These are phyloP conservation scores for Penicillium cosmopolitanum DNA, from an alignment of 495 filamentous ascomycete genomes.

Conservation along the genomic window DNA sequence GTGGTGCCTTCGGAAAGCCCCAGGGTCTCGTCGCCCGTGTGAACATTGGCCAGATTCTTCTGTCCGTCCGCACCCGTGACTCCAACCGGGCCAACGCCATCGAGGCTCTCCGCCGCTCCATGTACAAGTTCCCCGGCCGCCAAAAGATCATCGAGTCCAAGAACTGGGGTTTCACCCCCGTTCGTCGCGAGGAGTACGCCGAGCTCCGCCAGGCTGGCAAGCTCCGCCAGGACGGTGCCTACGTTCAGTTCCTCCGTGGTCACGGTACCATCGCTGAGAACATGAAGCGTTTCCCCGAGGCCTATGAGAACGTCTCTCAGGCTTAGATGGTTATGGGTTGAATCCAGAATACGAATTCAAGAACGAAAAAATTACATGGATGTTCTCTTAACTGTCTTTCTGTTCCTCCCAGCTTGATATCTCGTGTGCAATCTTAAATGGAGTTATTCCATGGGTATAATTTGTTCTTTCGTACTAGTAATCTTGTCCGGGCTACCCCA, in stretches of 20 bases:
- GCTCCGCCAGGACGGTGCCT: slow-evolving; percentile 94
- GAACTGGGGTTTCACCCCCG: slow-evolving; percentile 99
- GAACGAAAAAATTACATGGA: slow-evolving; percentile 33
- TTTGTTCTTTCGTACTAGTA: too few species aligned
- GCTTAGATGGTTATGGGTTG: slow-evolving; percentile 47
- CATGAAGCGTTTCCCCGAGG: slow-evolving; percentile 89
- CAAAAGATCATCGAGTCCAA: slow-evolving; percentile 99
- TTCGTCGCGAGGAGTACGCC: slow-evolving; percentile 95
- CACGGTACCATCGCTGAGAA: slow-evolving; percentile 83
- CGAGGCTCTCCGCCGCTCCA: slow-evolving; percentile 96
- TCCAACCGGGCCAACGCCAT: slow-evolving; percentile 86
- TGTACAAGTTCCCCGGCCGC: slow-evolving; percentile 99
- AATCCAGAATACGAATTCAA: slow-evolving; percentile 34
- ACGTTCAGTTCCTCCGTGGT: slow-evolving; percentile 96
- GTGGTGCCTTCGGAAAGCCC: slow-evolving; percentile 99
- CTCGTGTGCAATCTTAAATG: slow-evolving; percentile 32
- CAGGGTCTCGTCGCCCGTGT: slow-evolving; percentile 97
- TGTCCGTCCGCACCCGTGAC: slow-evolving; percentile 96
- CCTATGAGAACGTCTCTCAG: slow-evolving; percentile 64
- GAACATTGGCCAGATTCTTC: slow-evolving; percentile 98
- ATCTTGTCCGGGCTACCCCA: too few species aligned
- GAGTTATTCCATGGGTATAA: slow-evolving; percentile 35
- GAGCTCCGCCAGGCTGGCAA: slow-evolving; percentile 86
- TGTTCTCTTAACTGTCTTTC: slow-evolving; percentile 31
- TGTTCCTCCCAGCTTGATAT: slow-evolving; percentile 33